Evolutionary conservation across 2,329 filamentous ascomycete genomes (phyloP).

Genomic region (Ophiobolus disseminans): DNA sequence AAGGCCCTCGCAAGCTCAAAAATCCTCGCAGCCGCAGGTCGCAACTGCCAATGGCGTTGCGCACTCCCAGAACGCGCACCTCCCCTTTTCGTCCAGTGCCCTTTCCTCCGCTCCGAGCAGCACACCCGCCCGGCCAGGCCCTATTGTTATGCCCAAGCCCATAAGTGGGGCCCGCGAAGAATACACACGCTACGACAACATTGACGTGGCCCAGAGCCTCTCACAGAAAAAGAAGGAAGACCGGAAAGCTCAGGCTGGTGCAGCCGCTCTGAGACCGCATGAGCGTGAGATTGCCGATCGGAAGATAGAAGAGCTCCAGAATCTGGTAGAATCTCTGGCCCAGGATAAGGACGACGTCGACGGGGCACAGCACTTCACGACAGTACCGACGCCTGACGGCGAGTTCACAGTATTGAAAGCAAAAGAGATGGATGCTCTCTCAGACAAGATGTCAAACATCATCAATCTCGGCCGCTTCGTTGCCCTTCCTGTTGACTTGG

Average conservation of each 20-base stretch:
- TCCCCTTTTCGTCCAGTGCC: slow-evolving; percentile 22
- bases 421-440: slow-evolving; percentile 72
- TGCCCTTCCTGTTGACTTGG: slow-evolving; percentile 75
- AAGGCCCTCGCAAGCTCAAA: slow-evolving; percentile 18
- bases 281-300: slow-evolving; percentile 82
- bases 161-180: slow-evolving; percentile 51
- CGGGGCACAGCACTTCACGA: slow-evolving; percentile 64
- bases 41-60: slow-evolving; percentile 18
- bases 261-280: slow-evolving; percentile 70
- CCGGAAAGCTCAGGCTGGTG: slow-evolving; percentile 61
- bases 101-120: slow-evolving; percentile 20
- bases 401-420: slow-evolving; percentile 71
- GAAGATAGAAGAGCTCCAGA: slow-evolving; percentile 73
- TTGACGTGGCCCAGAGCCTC: slow-evolving; percentile 36
- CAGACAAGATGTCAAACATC: slow-evolving; percentile 75
- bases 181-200: slow-evolving; percentile 49
- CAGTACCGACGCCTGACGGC: slow-evolving; percentile 61
- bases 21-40: slow-evolving; percentile 13
- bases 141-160: slow-evolving; percentile 58
- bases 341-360: slow-evolving; percentile 76
- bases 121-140: slow-evolving; percentile 36
- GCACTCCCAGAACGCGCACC: slow-evolving; percentile 20
- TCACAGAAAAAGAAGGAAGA: slow-evolving; percentile 61
- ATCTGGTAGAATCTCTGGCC: slow-evolving; percentile 74
- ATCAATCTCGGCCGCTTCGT: slow-evolving; percentile 72